phyloP scores from a whole-genome alignment of 768 basidiomycete genomes.

The Suillus fuscotomentosus region DNA sequence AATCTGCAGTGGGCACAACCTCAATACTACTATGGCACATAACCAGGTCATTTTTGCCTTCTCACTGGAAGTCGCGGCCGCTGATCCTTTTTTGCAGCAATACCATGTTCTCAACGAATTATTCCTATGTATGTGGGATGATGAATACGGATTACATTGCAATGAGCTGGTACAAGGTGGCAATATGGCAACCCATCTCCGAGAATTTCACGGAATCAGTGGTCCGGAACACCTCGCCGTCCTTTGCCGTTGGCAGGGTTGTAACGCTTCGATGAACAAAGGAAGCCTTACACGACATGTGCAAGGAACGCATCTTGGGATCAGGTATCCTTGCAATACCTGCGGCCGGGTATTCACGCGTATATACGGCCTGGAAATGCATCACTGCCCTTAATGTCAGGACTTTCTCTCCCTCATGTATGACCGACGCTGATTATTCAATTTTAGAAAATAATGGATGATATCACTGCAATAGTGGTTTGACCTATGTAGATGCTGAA shows the following conservation, averaged over 20 bases:
- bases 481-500: neutral
- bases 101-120: neutral
- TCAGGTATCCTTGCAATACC: conserved; percentile 22
- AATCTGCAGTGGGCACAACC: neutral
- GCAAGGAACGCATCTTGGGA: conserved; percentile 21
- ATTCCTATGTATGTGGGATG: neutral
- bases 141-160: neutral
- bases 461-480: neutral
- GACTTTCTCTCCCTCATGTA: neutral
- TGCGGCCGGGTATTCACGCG: conserved; percentile 21
- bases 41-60: neutral
- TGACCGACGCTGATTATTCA: neutral
- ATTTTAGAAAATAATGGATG: neutral
- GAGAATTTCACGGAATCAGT: conserved; percentile 15
- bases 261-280: conserved; percentile 17
- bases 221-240: conserved; percentile 16
- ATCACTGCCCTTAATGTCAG: conserved; percentile 6
- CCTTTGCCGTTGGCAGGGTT: conserved; percentile 18
- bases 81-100: neutral
- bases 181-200: conserved; percentile 20
- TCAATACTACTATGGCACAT: neutral
- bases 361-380: conserved; percentile 14
- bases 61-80: neutral
- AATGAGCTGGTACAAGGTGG: neutral
- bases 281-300: conserved; percentile 26